Evolutionary conservation across 2,329 filamentous ascomycete species (phyloP).

Genomic region (Paramyrothecium sp.): DNA sequence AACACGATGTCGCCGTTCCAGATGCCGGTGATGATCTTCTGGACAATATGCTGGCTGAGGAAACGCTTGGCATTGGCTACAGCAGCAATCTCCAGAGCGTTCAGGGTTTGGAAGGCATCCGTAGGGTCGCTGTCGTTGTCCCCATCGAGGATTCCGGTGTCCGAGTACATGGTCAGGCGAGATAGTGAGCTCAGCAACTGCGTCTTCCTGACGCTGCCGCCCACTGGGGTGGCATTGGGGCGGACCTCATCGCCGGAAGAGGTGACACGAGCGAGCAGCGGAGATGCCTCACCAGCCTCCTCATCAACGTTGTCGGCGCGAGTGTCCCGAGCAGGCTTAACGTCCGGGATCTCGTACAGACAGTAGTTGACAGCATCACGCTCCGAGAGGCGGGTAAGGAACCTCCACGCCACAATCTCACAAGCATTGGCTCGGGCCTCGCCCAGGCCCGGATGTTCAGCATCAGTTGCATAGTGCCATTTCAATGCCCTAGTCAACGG

Average conservation of each 20-base stretch:
- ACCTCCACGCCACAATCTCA: conserved; percentile 80
- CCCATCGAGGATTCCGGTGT: conserved; percentile 28
- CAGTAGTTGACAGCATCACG: conserved; percentile 73
- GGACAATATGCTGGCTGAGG: conserved; percentile 74
- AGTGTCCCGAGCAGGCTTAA: conserved; percentile 16
- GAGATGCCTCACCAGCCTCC: conserved; percentile 46
- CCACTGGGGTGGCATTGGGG: conserved; percentile 22
- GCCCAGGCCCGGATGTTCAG: conserved; percentile 64
- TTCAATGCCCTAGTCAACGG: conserved; percentile 60
- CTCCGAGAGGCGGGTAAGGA: conserved; percentile 69
- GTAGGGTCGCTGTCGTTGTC: conserved; percentile 60
- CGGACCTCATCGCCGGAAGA: conserved; percentile 18
- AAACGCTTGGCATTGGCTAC: conserved; percentile 83
- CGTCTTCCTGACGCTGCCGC: conserved; percentile 43
- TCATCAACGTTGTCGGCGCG: conserved; percentile 24
- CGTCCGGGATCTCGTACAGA: conserved; percentile 66
- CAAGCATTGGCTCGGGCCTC: conserved; percentile 71
- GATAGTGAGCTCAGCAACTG: conserved; percentile 54
- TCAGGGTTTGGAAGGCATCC: conserved; percentile 73
- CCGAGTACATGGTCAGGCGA: conserved; percentile 43
- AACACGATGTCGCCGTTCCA: conserved; percentile 87
- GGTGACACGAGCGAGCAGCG: conserved; percentile 40
- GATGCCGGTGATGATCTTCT: conserved; percentile 79
- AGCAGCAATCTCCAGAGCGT: conserved; percentile 83
- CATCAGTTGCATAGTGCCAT: conserved; percentile 67